Evolutionary conservation across 2,329 filamentous ascomycete species (phyloP), one percentile per base, ranked within the genome.

Genomic region (Lasiodiplodia sp.): DNA sequence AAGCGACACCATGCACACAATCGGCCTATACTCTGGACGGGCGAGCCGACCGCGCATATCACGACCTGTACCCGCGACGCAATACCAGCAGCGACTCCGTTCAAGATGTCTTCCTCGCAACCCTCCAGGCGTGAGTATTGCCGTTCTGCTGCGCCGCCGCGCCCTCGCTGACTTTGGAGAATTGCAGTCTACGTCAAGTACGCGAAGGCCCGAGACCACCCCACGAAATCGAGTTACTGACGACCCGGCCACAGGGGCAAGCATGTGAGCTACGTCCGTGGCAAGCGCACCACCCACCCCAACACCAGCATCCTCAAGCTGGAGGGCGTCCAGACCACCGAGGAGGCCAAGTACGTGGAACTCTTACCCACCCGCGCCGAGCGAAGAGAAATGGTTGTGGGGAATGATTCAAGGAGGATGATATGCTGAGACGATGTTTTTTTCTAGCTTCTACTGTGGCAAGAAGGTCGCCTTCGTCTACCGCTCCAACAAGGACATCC

Each of bases 381-480:
- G 55, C 40, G n/a, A 34, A 38, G 14, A n/a, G 16, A 56, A 21
- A 6, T 5, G 10, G 49, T 28, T 44, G 49, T 18, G 8, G 8
- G 69, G 71, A 76, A 53, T 37, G 21, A 28, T 18, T n/a, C 31
- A 21, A 28, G 6, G 28, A 16, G 14, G 38, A 34, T 25, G 18
- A 44, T 56, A 63, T 62, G 51, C 38, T 58, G n/a, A 37, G 25
- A 25, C 6, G 28, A n/a, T 28, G 4, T 10, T 40, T 14, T 4
- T 28, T 28, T n/a, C 70, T 72, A 85, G 83, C 86, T 97, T 97
- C 92, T 99, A 99, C 88, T 88, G 93, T 76, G 96, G 96, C 87
- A 99, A 99, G 92, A 94, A 94, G 87, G 90, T 98, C 83, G 96
- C 96, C 83, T 99, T 94, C 85, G 94, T 99, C 85, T 99, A 98